A percentile compares a stretch with the other conserved stretches of the same genome.
phyloP scores from a whole-genome alignment of 805 yeast genomes.

The Metschnikowia anglica region DNA sequence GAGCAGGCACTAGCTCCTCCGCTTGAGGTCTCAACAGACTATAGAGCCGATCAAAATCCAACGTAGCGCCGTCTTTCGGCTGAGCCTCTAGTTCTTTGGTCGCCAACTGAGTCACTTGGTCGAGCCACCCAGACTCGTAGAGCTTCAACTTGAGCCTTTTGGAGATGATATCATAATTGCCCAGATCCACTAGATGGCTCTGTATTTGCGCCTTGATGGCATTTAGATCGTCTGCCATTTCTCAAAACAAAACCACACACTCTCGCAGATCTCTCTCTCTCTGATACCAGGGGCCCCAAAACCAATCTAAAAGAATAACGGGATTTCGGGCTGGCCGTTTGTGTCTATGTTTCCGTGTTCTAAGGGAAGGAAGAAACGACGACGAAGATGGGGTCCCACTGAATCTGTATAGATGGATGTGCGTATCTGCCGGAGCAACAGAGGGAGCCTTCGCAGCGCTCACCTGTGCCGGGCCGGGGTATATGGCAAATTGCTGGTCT shows the following conservation, averaged over 20 bases:
- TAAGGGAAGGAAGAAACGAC: too few species aligned
- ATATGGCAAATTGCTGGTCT: too few species aligned
- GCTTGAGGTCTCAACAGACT: conserved; percentile 63
- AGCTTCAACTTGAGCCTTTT: conserved; percentile 61
- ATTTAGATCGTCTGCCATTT: conserved; percentile 33
- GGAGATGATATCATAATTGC: conserved; percentile 77
- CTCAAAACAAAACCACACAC: too few species aligned
- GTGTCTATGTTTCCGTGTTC: too few species aligned
- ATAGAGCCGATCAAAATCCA: conserved; percentile 54
- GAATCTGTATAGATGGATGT: too few species aligned
- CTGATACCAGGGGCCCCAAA: neutral
- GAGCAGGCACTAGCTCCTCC: conserved; percentile 65
- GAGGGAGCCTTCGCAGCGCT: too few species aligned
- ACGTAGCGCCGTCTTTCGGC: conserved; percentile 31
- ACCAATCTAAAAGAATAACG: too few species aligned
- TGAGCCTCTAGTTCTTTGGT: conserved; percentile 42
- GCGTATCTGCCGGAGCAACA: too few species aligned
- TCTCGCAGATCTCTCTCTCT: neutral
- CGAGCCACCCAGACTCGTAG: conserved; percentile 84
- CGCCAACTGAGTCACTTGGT: conserved; percentile 63
- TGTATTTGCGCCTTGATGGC: conserved; percentile 62
- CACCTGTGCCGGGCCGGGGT: too few species aligned
- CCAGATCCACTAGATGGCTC: conserved; percentile 67
- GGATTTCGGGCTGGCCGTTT: too few species aligned
- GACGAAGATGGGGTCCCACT: too few species aligned